These are phyloP conservation scores for Sporothrix dimorphospora DNA, from an alignment of 2,329 filamentous ascomycete genomes.

Conservation along the genomic window DNA sequence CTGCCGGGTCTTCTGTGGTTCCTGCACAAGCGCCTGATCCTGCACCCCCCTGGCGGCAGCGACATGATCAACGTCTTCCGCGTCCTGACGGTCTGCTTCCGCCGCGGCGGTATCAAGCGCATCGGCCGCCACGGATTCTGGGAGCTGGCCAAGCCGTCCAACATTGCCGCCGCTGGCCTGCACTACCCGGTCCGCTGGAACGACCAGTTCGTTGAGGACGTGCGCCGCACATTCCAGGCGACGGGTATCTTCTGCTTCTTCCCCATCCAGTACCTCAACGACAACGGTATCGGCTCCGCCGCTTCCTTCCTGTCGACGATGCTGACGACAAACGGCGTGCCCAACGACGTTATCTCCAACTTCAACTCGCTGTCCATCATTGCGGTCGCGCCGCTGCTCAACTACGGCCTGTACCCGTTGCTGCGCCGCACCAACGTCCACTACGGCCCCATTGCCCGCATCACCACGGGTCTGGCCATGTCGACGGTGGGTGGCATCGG, in stretches of 20 bases:
- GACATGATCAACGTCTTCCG: slow-evolving; percentile 50
- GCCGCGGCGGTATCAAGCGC: slow-evolving; percentile 45
- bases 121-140: slow-evolving; percentile 58
- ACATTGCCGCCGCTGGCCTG: slow-evolving; percentile 48
- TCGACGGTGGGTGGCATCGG: slow-evolving; percentile 51
- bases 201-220: slow-evolving; percentile 43
- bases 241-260: slow-evolving; percentile 69
- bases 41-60: slow-evolving; percentile 51
- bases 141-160: slow-evolving; percentile 70
- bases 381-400: slow-evolving; percentile 72
- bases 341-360: slow-evolving; percentile 77
- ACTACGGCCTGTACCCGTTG: slow-evolving; percentile 68
- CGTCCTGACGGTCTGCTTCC: slow-evolving; percentile 47
- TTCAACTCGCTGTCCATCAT: slow-evolving; percentile 74
- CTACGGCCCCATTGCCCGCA: slow-evolving; percentile 77
- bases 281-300: slow-evolving; percentile 55
- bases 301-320: slow-evolving; percentile 53
- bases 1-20: slow-evolving; percentile 48
- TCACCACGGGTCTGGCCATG: slow-evolving; percentile 59
- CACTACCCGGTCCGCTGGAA: slow-evolving; percentile 58
- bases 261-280: slow-evolving; percentile 50
- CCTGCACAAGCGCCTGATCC: slow-evolving; percentile 47
- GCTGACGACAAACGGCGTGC: slow-evolving; percentile 63
- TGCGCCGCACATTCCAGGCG: slow-evolving; percentile 68
- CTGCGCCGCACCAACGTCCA: slow-evolving; percentile 66